Evolutionary conservation across 805 yeast genomes (phyloP).

Genomic region (Yarrowia sp.): DNA sequence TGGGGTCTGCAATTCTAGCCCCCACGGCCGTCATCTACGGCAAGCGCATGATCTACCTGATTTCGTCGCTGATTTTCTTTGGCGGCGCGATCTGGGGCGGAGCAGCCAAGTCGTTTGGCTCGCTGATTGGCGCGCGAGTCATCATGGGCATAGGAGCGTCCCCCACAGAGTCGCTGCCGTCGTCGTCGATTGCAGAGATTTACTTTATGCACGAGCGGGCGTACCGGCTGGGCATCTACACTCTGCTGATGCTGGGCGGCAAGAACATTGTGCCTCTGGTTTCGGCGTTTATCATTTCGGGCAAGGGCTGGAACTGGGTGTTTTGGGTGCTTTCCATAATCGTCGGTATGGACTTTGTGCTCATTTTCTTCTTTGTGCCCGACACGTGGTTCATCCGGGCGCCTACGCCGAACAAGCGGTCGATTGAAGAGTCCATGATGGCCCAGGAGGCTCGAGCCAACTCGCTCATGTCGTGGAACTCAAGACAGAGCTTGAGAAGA

Average conservation of each 20-base stretch:
- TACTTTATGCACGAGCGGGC: slow-evolving; percentile 62
- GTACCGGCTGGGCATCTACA: slow-evolving; percentile 56
- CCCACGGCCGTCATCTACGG: slow-evolving; percentile 59
- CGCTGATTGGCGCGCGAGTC: slow-evolving; percentile 57
- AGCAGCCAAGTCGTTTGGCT: slow-evolving; percentile 47
- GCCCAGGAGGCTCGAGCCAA: slow-evolving; percentile 45
- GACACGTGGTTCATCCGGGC: slow-evolving; percentile 64
- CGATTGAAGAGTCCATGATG: slow-evolving; percentile 47
- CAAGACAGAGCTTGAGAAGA: background rate
- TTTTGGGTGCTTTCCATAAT: slow-evolving; percentile 58
- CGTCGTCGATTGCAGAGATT: slow-evolving; percentile 60
- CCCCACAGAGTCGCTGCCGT: slow-evolving; percentile 59
- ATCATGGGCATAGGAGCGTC: slow-evolving; percentile 60
- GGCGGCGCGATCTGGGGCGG: slow-evolving; percentile 58
- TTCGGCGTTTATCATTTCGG: slow-evolving; percentile 52
- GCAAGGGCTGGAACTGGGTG: slow-evolving; percentile 56
- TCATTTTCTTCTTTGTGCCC: slow-evolving; percentile 56
- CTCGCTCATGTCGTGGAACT: slow-evolving; percentile 27
- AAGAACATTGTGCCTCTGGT: slow-evolving; percentile 58
- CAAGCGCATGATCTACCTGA: slow-evolving; percentile 53
- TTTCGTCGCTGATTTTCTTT: slow-evolving; percentile 49
- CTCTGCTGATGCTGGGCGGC: slow-evolving; percentile 58
- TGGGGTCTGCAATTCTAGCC: slow-evolving; percentile 57
- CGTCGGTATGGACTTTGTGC: slow-evolving; percentile 47
- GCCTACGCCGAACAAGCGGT: slow-evolving; percentile 50